Evolutionary conservation across 352 stramenopile genomes (phyloP).

Genomic region (Globisporangium carolinianum): DNA sequence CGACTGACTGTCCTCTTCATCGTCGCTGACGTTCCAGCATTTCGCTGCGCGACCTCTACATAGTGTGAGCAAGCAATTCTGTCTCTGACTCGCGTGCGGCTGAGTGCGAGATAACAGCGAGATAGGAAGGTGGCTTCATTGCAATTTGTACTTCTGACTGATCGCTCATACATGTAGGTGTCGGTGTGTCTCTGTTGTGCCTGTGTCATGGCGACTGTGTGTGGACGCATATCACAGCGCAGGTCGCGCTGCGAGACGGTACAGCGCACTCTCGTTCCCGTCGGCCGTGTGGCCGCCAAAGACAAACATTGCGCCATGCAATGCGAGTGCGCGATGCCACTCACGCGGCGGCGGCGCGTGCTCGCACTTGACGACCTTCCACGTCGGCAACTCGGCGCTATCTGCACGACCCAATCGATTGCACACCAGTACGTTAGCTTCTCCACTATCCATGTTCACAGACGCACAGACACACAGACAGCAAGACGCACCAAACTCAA

Average conservation of each 20-base stretch:
- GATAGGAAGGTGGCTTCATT: too few species aligned
- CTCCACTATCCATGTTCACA: neutral
- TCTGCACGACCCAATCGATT: constrained; percentile 8
- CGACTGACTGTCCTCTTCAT: neutral
- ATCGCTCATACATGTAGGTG: too few species aligned
- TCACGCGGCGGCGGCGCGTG: constrained; percentile 31
- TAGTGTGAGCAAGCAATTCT: neutral
- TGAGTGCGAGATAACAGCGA: too few species aligned
- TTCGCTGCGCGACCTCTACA: neutral
- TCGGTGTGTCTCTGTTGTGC: too few species aligned
- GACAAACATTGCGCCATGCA: constrained; percentile 37
- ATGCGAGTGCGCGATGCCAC: constrained; percentile 42
- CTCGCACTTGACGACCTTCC: constrained; percentile 38
- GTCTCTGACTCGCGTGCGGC: too few species aligned
- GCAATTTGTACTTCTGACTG: too few species aligned
- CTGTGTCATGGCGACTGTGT: neutral
- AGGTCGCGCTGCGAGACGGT: constrained; percentile 4
- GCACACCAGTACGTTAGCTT: neutral
- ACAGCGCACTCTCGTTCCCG: constrained; percentile 46
- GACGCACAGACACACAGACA: neutral
- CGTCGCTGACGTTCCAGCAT: neutral
- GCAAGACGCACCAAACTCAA: constrained; percentile 29
- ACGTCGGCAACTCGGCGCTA: constrained; percentile 26
- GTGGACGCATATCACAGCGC: neutral
- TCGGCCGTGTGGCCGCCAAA: constrained; percentile 42